Percentiles rank a stretch among this genome's conserved stretches.
phyloP scores from a whole-genome alignment of 306 rosid species.

The Coriaria nepalensis region DNA sequence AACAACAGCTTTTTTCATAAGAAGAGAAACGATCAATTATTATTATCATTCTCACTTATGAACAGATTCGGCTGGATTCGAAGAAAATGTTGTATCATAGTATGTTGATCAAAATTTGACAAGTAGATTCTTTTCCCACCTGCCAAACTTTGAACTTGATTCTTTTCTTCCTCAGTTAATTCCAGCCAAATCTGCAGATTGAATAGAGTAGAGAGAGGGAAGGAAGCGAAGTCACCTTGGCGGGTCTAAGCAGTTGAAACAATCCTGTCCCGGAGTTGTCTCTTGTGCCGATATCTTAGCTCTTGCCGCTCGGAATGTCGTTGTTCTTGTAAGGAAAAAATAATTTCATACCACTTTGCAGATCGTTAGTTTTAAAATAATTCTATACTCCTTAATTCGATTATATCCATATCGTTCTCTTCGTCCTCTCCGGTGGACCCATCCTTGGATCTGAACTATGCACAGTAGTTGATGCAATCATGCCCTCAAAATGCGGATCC shows the following conservation, averaged over 20 bases:
- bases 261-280: slow-evolving; percentile 48
- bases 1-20: too few species aligned
- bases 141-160: slow-evolving; percentile 33
- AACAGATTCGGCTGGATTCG: too few species aligned
- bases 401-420: background rate
- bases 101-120: too few species aligned
- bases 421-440: slow-evolving; percentile 7
- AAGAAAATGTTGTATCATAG: too few species aligned
- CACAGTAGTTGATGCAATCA: background rate
- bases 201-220: too few species aligned
- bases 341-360: background rate
- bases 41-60: too few species aligned
- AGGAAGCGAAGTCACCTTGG: too few species aligned
- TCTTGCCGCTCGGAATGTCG: slow-evolving; percentile 59
- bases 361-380: background rate
- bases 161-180: slow-evolving; percentile 57
- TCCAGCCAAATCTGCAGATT: slow-evolving; percentile 65
- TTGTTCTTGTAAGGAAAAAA: slow-evolving; percentile 30
- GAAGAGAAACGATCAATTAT: too few species aligned
- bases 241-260: slow-evolving; percentile 78
- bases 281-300: slow-evolving; percentile 82
- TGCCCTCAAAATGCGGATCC: slow-evolving; percentile 8
- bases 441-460: background rate
- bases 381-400: background rate
- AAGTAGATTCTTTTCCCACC: slow-evolving; percentile 24